Conservation (phyloP, 2,329 filamentous ascomycete species). For the Diplodia sapinea region DNA sequence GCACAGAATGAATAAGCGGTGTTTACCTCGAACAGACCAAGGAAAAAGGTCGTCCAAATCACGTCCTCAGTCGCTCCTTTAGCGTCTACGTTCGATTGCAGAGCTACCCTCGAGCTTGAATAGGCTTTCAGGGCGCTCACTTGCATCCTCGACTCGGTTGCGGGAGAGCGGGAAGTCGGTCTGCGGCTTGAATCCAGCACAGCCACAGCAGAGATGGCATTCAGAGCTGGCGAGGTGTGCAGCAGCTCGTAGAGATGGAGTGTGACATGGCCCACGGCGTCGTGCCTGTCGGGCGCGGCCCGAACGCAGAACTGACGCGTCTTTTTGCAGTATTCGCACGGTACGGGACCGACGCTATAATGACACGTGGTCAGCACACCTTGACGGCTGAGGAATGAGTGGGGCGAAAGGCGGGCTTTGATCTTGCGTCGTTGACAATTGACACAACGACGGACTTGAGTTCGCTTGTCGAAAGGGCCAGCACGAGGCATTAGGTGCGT, state of each 20-base stretch:
- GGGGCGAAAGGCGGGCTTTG: background rate
- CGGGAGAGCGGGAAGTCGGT: background rate
- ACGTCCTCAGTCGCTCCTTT: background rate
- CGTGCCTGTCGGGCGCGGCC: background rate
- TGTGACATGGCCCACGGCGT: background rate
- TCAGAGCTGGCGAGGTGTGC: background rate
- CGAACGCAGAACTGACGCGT: slow-evolving; percentile 18
- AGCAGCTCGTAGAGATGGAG: background rate
- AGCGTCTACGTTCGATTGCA: background rate
- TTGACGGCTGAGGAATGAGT: too few relatives aligned
- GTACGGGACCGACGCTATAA: background rate
- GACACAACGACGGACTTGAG: slow-evolving; percentile 11
- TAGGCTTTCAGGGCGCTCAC: background rate
- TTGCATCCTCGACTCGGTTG: background rate
- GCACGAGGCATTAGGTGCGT: background rate
- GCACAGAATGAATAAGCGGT: background rate
- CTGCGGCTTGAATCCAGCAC: slow-evolving; percentile 9
- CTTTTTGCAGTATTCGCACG: slow-evolving; percentile 21
- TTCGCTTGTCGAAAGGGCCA: slow-evolving; percentile 28
- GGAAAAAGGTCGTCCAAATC: slow-evolving; percentile 4
- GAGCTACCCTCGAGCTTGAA: background rate
- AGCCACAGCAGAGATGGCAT: background rate
- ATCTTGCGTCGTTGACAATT: slow-evolving; percentile 22
- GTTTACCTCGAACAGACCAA: slow-evolving; percentile 1
- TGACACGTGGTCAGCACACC: background rate